Base-by-base conservation (phyloP, 257 asterid species). In the Nicotiana tabacum region DNA sequence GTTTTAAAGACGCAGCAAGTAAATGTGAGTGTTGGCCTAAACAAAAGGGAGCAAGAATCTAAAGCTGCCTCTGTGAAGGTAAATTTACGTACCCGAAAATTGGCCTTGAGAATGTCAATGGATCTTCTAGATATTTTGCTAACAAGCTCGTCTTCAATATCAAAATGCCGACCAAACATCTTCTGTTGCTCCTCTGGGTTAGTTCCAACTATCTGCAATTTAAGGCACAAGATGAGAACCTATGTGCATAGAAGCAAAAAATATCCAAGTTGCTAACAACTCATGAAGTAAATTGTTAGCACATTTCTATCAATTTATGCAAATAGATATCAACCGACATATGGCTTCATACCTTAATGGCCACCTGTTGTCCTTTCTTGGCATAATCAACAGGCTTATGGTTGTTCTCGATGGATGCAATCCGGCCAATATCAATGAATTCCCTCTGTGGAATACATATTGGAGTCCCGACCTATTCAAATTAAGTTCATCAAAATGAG, bases 111-210 rank as follows among this genome's bases (percentile, higher is more conserved):
- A 10, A 95, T 84, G 78, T 96, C 98, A 51, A 96, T 96, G 32
- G 99, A 96, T 87, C 83, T 88, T 88, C 98, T 90, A 29, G 97
- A 89, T 86, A 96, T 91, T 80, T 89, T 92, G 92, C 99, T 96
- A 83, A 96, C 98, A 48, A 96, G 98, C 94, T 96, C 98, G 72
- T 96, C 98, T 79, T 96, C 98, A 56, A 88, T 81, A 85, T 92
- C 97, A 86, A 96, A 96, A 89, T 96, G 99, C 85, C 99, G 88
- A 82, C 99, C 99, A 83, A 89, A 89, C 96, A 94, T 94, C 90
- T 93, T 94, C 82, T 93, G 98, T 81, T 94, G 98, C 89, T 95
- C 99, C 48, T 92, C 98, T 0, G 98, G 67, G 83, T 92, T 94
- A 84, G 89, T 88, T 83, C 99, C 91, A 79, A 91, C 90, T 51